A percentile compares a stretch with the other conserved stretches of the same genome.
These are phyloP conservation scores for Mucor mucedo DNA, from an alignment of 371 early-diverging fungal species.

Conservation along the genomic window DNA sequence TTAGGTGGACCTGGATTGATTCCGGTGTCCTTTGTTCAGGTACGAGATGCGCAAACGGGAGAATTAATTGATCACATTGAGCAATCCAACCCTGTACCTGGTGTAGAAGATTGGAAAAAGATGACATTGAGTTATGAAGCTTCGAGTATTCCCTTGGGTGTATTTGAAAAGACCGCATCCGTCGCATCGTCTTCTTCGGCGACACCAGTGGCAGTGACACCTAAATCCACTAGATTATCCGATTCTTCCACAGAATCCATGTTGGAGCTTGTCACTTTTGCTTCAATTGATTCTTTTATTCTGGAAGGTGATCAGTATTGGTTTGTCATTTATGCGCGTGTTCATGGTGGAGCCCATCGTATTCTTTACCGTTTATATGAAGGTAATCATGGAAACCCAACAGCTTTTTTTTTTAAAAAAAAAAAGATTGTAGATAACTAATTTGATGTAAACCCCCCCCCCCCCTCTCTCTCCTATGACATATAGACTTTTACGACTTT, in stretches of 20 bases:
- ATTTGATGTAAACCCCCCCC: background rate
- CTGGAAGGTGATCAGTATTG: constrained; percentile 63
- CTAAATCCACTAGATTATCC: constrained; percentile 2
- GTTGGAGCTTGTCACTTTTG: constrained; percentile 42
- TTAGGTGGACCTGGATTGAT: constrained; percentile 79
- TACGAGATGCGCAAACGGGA: constrained; percentile 71
- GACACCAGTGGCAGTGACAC: background rate
- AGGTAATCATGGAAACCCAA: constrained; percentile 16
- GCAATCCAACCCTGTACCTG: constrained; percentile 58
- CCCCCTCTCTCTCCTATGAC: too few relatives aligned
- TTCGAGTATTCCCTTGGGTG: constrained; percentile 49
- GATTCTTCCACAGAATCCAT: constrained; percentile 20
- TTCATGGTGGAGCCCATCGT: constrained; percentile 49
- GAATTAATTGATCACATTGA: constrained; percentile 59
- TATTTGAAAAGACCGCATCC: constrained; percentile 15
- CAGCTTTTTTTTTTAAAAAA: too few relatives aligned
- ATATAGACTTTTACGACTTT: constrained; percentile 71
- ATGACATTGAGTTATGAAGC: constrained; percentile 55
- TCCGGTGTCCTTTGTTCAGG: constrained; percentile 79
- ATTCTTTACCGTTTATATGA: constrained; percentile 71
- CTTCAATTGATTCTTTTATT: constrained; percentile 62
- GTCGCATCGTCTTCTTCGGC: too few relatives aligned
- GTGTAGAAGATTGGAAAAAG: constrained; percentile 76
- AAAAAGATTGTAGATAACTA: too few relatives aligned
- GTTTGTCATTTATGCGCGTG: constrained; percentile 63